Percentiles rank a stretch among this genome's conserved stretches.
Evolutionary conservation across 306 rosid genomes (phyloP).

Genomic region (Delonix regia): DNA sequence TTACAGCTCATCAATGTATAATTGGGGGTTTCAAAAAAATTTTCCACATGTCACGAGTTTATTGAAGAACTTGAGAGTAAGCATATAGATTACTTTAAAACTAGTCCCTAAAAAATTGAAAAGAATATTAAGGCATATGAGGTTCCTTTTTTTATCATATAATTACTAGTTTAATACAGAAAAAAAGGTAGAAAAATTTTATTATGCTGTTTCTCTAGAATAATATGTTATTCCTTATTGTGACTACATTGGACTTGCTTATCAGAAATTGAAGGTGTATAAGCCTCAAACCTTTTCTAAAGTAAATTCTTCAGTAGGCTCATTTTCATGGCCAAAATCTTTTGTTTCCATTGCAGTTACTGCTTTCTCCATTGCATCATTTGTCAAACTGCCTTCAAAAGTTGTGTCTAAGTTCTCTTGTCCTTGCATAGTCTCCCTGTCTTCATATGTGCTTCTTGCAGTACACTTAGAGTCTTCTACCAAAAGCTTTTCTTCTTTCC

Average conservation of each 20-base stretch:
- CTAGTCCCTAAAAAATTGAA: no score
- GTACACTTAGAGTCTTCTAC: neutral
- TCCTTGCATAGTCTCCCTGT: neutral
- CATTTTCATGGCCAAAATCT: conserved; percentile 1
- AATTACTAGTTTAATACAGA: neutral
- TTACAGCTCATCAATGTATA: neutral
- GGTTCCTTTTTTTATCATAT: neutral
- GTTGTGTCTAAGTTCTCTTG: neutral
- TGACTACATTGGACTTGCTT: neutral
- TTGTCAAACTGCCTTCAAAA: conserved; percentile 1
- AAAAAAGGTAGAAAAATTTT: neutral
- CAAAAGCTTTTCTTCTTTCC: neutral
- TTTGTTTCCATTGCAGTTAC: conserved; percentile 8
- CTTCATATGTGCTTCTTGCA: neutral
- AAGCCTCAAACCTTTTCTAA: conserved; percentile 7
- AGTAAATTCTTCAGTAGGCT: conserved; percentile 6
- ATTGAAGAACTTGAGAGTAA: no score
- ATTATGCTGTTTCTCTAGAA: neutral
- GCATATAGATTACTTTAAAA: no score
- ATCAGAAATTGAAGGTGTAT: neutral
- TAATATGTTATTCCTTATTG: neutral
- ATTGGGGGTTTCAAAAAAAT: neutral
- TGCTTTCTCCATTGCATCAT: neutral
- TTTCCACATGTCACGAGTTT: neutral
- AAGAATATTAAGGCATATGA: neutral